Evolutionary conservation across 2,329 filamentous ascomycete genomes (phyloP), one percentile per base, ranked within the genome.

Genomic region (Trichoderma sp.): DNA sequence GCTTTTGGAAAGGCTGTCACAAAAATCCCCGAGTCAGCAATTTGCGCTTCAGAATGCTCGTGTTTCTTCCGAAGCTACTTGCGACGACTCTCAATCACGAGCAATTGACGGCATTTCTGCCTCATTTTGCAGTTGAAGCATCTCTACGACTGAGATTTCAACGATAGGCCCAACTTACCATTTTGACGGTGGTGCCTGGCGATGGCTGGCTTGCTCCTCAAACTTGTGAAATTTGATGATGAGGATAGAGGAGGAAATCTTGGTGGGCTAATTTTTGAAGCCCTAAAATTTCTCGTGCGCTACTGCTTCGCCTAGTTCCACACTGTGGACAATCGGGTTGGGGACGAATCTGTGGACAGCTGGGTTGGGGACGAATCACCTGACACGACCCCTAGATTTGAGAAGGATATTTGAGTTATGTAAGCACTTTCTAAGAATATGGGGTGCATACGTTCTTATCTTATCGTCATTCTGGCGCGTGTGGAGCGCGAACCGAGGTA

Each of bases 61-160:
- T 81, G 83, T 84, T 85, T 85, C 78, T 77, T 93, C 93, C 95
- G 95, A 98, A 98, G 94, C 94, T 97, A 94, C 93, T 98, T 98
- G 95, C 94, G 89, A 87, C 87, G 93, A 96, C 92, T 92, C 92
- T 89, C 78, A 72, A 74, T 75, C 80, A 81, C 79, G 79, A 83
- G 79, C 79, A 81, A 78, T 77, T 70, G 67, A 47, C 79, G 82
- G 80, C 83, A 84, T 84, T 85, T 85, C 83, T 84, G 82, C 81
- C 81, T 72, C 65, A 11, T 73, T 77, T 75, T 78, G 47, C 47
- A 77, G 74, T 77, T 75, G 71, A 74, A 70, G 47, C 74, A 67
- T 68, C 63, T 74, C 71, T 65, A 60, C 53, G 7, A 18, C 14
- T 51, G 57, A 72, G 74, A 72, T 60, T 72, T 71, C 75, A 74